phyloP scores from a whole-genome alignment of 2,329 filamentous ascomycete species.

The Paecilomyces dactylethromorphus region DNA sequence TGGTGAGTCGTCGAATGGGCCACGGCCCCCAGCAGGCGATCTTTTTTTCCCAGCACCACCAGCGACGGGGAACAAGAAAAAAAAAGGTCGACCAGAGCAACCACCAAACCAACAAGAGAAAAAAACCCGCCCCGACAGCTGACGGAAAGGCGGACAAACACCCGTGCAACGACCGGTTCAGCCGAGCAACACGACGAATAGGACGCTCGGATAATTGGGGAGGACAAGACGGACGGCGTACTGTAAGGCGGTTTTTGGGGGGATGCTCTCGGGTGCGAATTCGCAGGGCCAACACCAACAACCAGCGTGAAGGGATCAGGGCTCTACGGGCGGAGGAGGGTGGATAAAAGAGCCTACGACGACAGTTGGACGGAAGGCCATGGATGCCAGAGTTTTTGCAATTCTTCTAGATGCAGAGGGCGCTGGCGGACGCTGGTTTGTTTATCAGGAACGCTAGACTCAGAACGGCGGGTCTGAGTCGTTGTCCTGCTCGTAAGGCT shows the following conservation, averaged over 20 bases:
- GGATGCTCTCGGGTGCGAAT: not conserved
- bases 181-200: not conserved
- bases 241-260: not conserved
- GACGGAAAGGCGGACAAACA: not conserved
- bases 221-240: not conserved
- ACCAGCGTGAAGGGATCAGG: too few relatives aligned
- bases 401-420: not conserved
- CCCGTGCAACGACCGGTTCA: not conserved
- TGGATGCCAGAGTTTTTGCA: not conserved
- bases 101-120: too few relatives aligned
- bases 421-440: not conserved
- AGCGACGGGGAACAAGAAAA: not conserved
- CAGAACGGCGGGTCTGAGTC: not conserved
- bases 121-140: not conserved
- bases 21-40: not conserved
- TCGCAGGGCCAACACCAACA: too few relatives aligned
- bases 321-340: not conserved
- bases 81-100: too few relatives aligned
- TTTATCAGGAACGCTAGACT: constrained; percentile 2
- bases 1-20: not conserved
- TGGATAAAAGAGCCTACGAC: not conserved
- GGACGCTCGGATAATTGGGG: not conserved
- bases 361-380: not conserved
- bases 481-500: not conserved
- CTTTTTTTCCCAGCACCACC: too few relatives aligned